These are phyloP conservation scores for Russula ochroleuca DNA, from an alignment of 768 basidiomycete genomes.

Conservation along the genomic window DNA sequence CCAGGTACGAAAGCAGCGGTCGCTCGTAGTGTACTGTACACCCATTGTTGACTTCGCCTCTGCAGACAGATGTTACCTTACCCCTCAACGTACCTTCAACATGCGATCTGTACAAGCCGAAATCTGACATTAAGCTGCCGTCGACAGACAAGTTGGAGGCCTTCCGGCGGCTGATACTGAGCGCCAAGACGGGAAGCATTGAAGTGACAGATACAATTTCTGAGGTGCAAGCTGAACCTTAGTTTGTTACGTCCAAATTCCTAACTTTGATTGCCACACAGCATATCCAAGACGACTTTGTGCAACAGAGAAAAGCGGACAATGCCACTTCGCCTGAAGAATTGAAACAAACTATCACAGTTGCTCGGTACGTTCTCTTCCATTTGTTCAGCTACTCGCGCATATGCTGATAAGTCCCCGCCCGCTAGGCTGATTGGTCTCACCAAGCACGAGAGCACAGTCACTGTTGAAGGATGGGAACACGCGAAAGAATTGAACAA, in stretches of 20 bases:
- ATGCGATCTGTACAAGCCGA: slow-evolving; percentile 47
- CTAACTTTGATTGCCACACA: slow-evolving; percentile 31
- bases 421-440: slow-evolving; percentile 54
- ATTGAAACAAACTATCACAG: slow-evolving; percentile 60
- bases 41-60: slow-evolving; percentile 3
- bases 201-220: slow-evolving; percentile 51
- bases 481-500: slow-evolving; percentile 56
- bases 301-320: slow-evolving; percentile 40
- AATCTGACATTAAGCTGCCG: slow-evolving; percentile 45
- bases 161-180: slow-evolving; percentile 57
- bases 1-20: slow-evolving; percentile 42
- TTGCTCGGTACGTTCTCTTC: slow-evolving; percentile 53
- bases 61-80: slow-evolving; percentile 55
- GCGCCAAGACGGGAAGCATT: slow-evolving; percentile 57
- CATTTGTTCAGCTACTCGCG: neutral
- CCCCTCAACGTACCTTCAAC: slow-evolving; percentile 39
- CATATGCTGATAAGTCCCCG: slow-evolving; percentile 16
- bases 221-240: slow-evolving; percentile 42
- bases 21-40: neutral
- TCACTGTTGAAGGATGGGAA: slow-evolving; percentile 61
- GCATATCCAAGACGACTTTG: slow-evolving; percentile 79
- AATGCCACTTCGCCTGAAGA: slow-evolving; percentile 50
- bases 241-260: neutral
- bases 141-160: slow-evolving; percentile 43
- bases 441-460: slow-evolving; percentile 51